Base-by-base conservation (phyloP, 2,329 filamentous ascomycete genomes). In the Alternaria solani region DNA sequence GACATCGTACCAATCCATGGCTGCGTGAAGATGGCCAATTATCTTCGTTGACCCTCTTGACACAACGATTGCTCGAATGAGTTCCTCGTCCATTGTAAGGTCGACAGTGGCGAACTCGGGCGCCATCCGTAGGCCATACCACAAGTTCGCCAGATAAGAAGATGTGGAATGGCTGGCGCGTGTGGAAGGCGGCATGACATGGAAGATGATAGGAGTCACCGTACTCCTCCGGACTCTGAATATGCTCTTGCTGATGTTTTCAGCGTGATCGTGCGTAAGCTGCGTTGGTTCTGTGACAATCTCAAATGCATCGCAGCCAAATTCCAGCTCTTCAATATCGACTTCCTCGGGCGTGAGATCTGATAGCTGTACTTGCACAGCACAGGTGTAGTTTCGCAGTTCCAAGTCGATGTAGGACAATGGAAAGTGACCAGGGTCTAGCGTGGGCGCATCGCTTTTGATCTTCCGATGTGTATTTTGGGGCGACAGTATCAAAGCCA, bases 271-370 rank as follows among this genome's bases (percentile, higher is more conserved):
- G 51, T 62, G 54, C 20, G 66, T 63, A 16, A 75, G 60, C 23
- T 71, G 67, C 5, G 58, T 51, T 3, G 65, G 65, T 28, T 85
- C 83, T 18, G 89, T 78, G 12, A 85, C 82, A 2, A 91, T 80
- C 68, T 91, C 88, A 25, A 91, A 85, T 7, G 88, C 88, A 72
- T 92, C 89, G 8, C 85, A 86, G 5, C 87, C 88, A 12, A 85
- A 85, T 58, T 90, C 88, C 23, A 89, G 76, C 28, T 89, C 85
- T 66, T 90, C 87, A 23, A 91, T 84, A 55, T 91, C 86, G n/a
- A 89, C 68, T 1, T 83, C 77, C 12, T 81, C 79, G 1, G 81
- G 75, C 1, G 88, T 73, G 1, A 92, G 76, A n/a, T 84, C 83
- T 0, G 86, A 86, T 2, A 91, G 78, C 2, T 85, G 83, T 0